Evolutionary conservation across 2,329 filamentous ascomycete species (phyloP).

Genomic region (Aspergillus awamori): DNA sequence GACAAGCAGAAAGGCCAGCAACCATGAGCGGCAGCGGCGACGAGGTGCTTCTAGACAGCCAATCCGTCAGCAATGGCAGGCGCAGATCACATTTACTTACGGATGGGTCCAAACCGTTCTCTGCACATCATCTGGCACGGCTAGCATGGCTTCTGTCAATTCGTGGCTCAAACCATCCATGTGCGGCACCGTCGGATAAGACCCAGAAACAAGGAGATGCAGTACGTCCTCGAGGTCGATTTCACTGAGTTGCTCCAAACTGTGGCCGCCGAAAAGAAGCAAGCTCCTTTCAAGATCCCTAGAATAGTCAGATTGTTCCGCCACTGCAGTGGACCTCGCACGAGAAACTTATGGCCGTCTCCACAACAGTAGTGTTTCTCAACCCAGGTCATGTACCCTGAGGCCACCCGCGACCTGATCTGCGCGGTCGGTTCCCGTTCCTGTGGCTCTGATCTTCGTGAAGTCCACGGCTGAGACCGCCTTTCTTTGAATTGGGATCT

Average conservation of each 20-base stretch:
- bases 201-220: constrained; percentile 35
- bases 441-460: constrained; percentile 29
- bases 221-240: constrained; percentile 38
- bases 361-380: constrained; percentile 36
- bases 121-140: constrained; percentile 27
- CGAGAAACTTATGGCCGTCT: constrained; percentile 38
- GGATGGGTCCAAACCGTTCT: constrained; percentile 28
- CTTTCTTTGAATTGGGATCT: constrained; percentile 34
- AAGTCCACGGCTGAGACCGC: constrained; percentile 33
- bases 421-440: constrained; percentile 18
- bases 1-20: constrained; percentile 33
- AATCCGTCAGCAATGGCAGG: not conserved
- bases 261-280: constrained; percentile 35
- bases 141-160: constrained; percentile 27
- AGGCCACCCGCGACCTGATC: constrained; percentile 33
- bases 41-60: constrained; percentile 20
- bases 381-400: constrained; percentile 38
- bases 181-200: constrained; percentile 28
- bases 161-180: constrained; percentile 21
- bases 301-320: not conserved
- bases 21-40: constrained; percentile 33
- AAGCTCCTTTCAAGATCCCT: constrained; percentile 34
- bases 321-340: constrained; percentile 13
- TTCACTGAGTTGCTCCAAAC: constrained; percentile 34
- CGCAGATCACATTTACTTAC: constrained; percentile 19